Conservation (phyloP, 345 rosid species). For the Populus alba region DNA sequence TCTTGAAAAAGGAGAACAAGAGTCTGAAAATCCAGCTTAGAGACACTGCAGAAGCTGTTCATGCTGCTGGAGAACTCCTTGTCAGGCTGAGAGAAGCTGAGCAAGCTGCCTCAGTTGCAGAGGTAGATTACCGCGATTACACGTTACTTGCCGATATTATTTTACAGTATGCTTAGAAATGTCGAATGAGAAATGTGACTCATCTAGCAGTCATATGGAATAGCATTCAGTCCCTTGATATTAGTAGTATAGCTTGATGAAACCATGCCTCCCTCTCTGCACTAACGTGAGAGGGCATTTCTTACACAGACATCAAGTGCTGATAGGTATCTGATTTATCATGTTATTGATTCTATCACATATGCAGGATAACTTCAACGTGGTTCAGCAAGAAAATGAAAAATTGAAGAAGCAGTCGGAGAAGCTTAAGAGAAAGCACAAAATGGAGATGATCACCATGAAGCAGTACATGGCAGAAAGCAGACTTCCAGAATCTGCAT, state of each 20-base stretch:
- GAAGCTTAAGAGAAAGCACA: conserved; percentile 82
- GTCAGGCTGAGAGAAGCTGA: conserved; percentile 91
- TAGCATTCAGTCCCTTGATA: not conserved
- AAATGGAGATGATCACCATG: conserved; percentile 84
- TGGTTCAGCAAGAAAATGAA: conserved; percentile 64
- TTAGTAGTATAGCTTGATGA: not conserved
- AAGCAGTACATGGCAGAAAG: conserved; percentile 79
- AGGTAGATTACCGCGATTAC: conserved; percentile 42
- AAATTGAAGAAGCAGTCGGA: conserved; percentile 86
- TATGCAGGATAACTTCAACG: conserved; percentile 54
- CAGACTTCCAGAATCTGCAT: conserved; percentile 81
- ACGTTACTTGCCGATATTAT: not conserved
- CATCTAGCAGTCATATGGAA: not conserved
- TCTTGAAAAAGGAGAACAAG: conserved; percentile 70
- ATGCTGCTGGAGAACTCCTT: conserved; percentile 96
- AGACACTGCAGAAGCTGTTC: conserved; percentile 97
- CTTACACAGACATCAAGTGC: too few relatives aligned
- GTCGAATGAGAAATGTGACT: not conserved
- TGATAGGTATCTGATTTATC: conserved; percentile 32
- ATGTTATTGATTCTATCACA: not conserved
- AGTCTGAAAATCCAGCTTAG: conserved; percentile 77
- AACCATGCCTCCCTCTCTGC: too few relatives aligned
- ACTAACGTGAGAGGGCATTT: too few relatives aligned
- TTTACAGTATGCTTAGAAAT: not conserved
- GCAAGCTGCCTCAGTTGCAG: conserved; percentile 69